A percentile compares a stretch with the other conserved stretches of the same genome.
phyloP scores from a whole-genome alignment of 2,329 filamentous ascomycete species.

The Aureobasidium musti region DNA sequence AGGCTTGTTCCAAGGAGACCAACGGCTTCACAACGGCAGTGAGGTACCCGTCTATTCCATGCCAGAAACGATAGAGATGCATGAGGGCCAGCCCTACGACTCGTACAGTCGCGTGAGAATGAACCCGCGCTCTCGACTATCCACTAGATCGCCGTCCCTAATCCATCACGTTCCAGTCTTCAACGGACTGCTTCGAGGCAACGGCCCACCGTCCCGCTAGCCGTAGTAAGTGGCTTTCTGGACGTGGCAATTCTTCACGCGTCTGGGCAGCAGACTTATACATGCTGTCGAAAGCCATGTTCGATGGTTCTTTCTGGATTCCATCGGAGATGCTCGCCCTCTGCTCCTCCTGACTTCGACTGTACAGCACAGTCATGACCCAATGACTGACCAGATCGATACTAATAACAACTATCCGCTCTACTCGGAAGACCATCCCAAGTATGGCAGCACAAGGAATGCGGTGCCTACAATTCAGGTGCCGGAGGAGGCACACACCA shows the following conservation, averaged over 20 bases:
- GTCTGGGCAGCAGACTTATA: constrained; percentile 3
- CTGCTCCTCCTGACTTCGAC: not conserved
- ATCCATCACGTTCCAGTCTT: constrained; percentile 5
- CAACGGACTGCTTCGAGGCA: constrained; percentile 9
- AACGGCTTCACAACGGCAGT: not conserved
- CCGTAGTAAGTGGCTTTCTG: constrained; percentile 9
- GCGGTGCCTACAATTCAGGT: not conserved
- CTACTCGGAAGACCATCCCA: constrained; percentile 29
- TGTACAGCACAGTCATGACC: constrained; percentile 3
- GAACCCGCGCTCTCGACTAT: not conserved
- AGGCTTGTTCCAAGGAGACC: not conserved
- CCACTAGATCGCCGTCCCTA: not conserved
- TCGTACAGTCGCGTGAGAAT: not conserved
- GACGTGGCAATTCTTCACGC: constrained; percentile 1
- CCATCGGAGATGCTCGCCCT: not conserved
- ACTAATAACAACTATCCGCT: constrained; percentile 26
- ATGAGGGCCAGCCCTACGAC: not conserved
- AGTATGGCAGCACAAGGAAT: constrained; percentile 24
- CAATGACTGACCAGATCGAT: constrained; percentile 23
- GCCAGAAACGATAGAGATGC: not conserved
- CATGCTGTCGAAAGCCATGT: not conserved
- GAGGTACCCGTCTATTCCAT: not conserved
- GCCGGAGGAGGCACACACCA: constrained; percentile 24
- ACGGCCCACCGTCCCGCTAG: constrained; percentile 12
- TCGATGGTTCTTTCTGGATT: not conserved